phyloP scores from a whole-genome alignment of 169 alveolate genomes.

The Neospora caninum region DNA sequence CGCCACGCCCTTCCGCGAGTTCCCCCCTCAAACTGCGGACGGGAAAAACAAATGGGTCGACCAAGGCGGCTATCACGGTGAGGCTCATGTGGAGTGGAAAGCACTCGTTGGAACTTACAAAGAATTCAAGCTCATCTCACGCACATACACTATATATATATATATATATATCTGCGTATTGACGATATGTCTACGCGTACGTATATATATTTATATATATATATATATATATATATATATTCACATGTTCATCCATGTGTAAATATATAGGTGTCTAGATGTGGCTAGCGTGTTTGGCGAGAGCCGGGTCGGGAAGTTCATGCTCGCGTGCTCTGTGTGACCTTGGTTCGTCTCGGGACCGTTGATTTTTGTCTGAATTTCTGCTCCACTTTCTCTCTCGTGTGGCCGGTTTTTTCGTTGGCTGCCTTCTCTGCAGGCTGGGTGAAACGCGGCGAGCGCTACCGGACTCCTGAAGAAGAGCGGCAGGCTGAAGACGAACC shows the following conservation, averaged over 20 bases:
- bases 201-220: not conserved
- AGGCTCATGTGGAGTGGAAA: not conserved
- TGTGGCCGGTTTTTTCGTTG: no score
- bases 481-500: slow-evolving; percentile 39
- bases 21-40: slow-evolving; percentile 74
- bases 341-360: no score
- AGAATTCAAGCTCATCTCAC: not conserved
- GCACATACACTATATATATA: not conserved
- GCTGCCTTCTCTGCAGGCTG: slow-evolving; percentile 56
- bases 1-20: slow-evolving; percentile 90
- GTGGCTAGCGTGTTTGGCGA: no score
- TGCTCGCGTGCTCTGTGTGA: no score
- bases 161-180: not conserved
- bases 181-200: not conserved
- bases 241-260: not conserved
- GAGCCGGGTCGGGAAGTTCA: no score
- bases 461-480: slow-evolving; percentile 68
- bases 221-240: slow-evolving; percentile 8
- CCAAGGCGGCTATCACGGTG: slow-evolving; percentile 82
- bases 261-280: not conserved
- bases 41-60: slow-evolving; percentile 81
- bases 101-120: not conserved
- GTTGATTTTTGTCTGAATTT: no score
- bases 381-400: not conserved
- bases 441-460: slow-evolving; percentile 71